Percentiles rank a stretch among this genome's conserved stretches.
phyloP scores from a whole-genome alignment of 805 yeast genomes.

The Brettanomyces naardenensis region DNA sequence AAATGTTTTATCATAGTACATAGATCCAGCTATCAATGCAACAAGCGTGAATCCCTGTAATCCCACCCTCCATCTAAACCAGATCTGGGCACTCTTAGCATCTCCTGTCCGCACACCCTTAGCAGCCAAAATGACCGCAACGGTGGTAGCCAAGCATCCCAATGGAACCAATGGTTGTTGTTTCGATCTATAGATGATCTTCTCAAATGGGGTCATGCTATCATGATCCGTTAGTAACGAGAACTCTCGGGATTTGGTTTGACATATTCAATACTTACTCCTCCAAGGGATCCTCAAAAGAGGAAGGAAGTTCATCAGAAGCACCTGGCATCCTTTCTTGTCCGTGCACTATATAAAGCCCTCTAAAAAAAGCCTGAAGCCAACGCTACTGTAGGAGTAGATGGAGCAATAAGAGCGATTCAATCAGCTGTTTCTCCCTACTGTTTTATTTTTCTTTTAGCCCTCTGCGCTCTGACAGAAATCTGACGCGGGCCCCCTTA shows the following conservation, averaged over 20 bases:
- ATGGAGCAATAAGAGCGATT: too few species aligned
- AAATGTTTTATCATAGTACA: constrained; percentile 48
- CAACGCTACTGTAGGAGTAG: too few species aligned
- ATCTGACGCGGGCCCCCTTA: too few species aligned
- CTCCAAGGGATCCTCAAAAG: constrained; percentile 38
- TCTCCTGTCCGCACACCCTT: constrained; percentile 68
- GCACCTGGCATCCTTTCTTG: background rate
- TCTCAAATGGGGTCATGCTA: constrained; percentile 44
- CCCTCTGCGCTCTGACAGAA: too few species aligned
- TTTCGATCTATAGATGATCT: constrained; percentile 54
- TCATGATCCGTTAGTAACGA: constrained; percentile 8
- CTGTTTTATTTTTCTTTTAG: too few species aligned
- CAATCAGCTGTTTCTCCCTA: too few species aligned
- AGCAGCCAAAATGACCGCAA: constrained; percentile 76
- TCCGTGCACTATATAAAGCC: too few species aligned
- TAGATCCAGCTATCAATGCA: constrained; percentile 78
- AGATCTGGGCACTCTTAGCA: constrained; percentile 67
- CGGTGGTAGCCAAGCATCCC: constrained; percentile 71
- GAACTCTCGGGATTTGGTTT: constrained; percentile 1
- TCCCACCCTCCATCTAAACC: constrained; percentile 86
- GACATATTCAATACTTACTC: constrained; percentile 44
- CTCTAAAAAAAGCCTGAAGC: too few species aligned
- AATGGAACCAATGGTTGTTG: constrained; percentile 88
- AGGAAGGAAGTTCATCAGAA: constrained; percentile 31
- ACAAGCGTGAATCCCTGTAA: constrained; percentile 78